phyloP scores from a whole-genome alignment of 768 basidiomycete species.

The Cystobasidium onofrii region DNA sequence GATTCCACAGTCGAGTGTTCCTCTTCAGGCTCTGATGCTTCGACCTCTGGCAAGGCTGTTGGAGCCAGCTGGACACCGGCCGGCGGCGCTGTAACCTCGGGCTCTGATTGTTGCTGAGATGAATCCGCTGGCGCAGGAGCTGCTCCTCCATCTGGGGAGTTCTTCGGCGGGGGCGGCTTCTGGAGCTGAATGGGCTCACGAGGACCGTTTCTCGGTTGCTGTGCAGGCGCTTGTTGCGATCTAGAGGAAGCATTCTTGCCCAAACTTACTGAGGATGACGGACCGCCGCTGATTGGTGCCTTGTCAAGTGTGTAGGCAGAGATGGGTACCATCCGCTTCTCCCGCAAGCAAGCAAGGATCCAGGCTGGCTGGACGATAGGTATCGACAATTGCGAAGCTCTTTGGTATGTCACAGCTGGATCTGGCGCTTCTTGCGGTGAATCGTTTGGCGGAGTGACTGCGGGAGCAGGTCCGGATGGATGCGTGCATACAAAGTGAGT shows the following conservation, averaged over 20 bases:
- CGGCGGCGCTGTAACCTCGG: not conserved
- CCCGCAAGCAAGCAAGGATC: constrained; percentile 78
- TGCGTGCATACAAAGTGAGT: constrained; percentile 97
- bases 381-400: constrained; percentile 86
- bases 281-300: not conserved
- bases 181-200: constrained; percentile 16
- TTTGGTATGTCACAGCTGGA: constrained; percentile 81
- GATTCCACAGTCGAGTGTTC: too few species aligned
- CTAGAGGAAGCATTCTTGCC: not conserved
- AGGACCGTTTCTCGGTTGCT: not conserved
- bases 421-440: constrained; percentile 45
- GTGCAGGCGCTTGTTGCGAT: not conserved
- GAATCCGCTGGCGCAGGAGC: not conserved
- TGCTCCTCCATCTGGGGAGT: not conserved
- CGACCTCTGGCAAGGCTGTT: not conserved
- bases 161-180: constrained; percentile 16
- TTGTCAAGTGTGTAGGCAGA: constrained; percentile 56
- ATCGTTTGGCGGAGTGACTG: not conserved
- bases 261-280: constrained; percentile 12
- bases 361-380: constrained; percentile 92
- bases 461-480: constrained; percentile 51
- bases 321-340: constrained; percentile 84
- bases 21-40: not conserved
- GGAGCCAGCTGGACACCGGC: not conserved
- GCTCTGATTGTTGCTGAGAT: not conserved